Evolutionary conservation across 495 filamentous ascomycete species (phyloP).

Genomic region (Daldinia caldariorum): DNA sequence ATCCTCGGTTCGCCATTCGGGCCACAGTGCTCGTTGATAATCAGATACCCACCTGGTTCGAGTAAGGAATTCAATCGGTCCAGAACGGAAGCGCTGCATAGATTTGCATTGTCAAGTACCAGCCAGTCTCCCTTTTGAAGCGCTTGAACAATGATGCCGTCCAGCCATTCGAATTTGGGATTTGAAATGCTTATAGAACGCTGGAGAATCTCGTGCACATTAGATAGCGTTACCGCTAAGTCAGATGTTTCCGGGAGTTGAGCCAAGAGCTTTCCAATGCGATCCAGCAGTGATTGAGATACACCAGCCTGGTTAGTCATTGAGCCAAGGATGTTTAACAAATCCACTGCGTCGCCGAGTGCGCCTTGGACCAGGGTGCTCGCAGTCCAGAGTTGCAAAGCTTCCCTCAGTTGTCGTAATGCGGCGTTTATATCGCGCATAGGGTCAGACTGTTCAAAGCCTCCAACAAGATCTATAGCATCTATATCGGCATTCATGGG

Average conservation of each 20-base stretch:
- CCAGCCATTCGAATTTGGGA: slow-evolving; percentile 94
- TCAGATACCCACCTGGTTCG: slow-evolving; percentile 86
- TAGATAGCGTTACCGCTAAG: slow-evolving; percentile 44
- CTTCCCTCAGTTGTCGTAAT: slow-evolving; percentile 62
- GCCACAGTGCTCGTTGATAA: slow-evolving; percentile 89
- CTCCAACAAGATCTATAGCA: slow-evolving; percentile 95
- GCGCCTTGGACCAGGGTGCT: slow-evolving; percentile 56
- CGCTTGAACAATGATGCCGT: slow-evolving; percentile 88
- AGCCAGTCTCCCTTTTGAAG: slow-evolving; percentile 90
- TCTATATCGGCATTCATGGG: slow-evolving; percentile 92
- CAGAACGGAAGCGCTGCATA: slow-evolving; percentile 93
- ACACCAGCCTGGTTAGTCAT: slow-evolving; percentile 41
- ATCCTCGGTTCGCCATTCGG: slow-evolving; percentile 82
- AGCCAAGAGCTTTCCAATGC: slow-evolving; percentile 46
- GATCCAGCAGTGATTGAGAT: slow-evolving; percentile 45
- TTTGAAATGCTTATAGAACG: slow-evolving; percentile 62
- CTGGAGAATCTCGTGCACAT: slow-evolving; percentile 52
- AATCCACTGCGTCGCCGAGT: slow-evolving; percentile 54
- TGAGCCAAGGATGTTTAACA: slow-evolving; percentile 53
- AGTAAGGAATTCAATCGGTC: slow-evolving; percentile 95
- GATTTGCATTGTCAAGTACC: slow-evolving; percentile 94
- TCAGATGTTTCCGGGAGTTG: slow-evolving; percentile 43
- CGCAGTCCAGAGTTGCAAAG: slow-evolving; percentile 65
- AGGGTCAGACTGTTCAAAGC: slow-evolving; percentile 93
- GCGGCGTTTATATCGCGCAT: slow-evolving; percentile 69